phyloP scores from a whole-genome alignment of 148 eudicot genomes.

The Cornus florida region DNA sequence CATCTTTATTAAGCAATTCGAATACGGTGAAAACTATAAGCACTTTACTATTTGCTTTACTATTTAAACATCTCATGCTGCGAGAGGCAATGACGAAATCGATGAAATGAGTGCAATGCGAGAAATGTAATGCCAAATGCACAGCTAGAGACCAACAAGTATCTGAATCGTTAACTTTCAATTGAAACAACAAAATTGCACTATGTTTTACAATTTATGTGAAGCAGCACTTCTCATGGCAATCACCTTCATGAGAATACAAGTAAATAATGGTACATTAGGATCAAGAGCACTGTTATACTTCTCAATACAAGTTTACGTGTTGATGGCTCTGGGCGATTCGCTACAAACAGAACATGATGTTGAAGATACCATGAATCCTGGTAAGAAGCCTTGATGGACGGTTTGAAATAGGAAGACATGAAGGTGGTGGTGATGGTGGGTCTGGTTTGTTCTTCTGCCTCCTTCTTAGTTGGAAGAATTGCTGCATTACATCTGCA shows the following conservation, averaged over 20 bases:
- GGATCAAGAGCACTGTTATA: background rate
- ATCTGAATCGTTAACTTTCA: background rate
- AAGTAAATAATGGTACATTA: background rate
- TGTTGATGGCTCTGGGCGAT: background rate
- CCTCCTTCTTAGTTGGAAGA: slow-evolving; percentile 73
- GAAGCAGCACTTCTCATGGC: background rate
- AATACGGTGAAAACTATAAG: no score
- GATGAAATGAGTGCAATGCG: no score
- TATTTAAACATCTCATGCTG: no score
- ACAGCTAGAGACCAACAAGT: background rate
- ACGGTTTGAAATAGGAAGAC: slow-evolving; percentile 52
- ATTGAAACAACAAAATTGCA: background rate
- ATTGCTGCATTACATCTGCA: slow-evolving; percentile 85
- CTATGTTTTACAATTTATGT: background rate
- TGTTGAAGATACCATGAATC: slow-evolving; percentile 60
- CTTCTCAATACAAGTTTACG: background rate
- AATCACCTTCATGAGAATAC: background rate
- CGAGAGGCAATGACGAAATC: no score
- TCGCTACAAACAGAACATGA: slow-evolving; percentile 50
- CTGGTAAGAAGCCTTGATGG: slow-evolving; percentile 55
- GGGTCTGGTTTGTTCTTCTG: slow-evolving; percentile 44
- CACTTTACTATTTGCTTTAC: no score
- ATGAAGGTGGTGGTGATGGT: slow-evolving; percentile 42
- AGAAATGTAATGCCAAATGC: no score
- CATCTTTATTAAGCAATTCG: no score